These are phyloP conservation scores for Cryptosporidium canis DNA, from an alignment of 169 alveolate species.

Conservation along the genomic window DNA sequence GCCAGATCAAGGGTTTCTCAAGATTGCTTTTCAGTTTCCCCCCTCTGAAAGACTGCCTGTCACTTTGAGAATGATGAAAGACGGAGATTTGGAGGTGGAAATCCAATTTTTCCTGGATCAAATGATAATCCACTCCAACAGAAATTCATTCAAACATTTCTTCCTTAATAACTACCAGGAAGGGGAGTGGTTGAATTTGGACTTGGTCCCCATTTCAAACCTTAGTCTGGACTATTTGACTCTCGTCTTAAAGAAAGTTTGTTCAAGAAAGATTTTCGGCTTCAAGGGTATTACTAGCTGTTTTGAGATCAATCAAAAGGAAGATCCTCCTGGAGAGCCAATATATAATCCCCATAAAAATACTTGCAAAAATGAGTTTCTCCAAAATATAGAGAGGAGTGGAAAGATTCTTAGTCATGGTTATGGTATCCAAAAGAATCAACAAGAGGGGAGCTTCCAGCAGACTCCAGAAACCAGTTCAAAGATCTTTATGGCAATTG, in stretches of 20 bases:
- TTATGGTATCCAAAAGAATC: neutral
- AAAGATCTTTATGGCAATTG: slow-evolving; percentile 28
- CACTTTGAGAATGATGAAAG: neutral
- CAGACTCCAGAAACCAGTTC: neutral
- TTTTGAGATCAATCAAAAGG: neutral
- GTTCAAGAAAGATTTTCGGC: neutral
- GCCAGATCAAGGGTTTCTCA: slow-evolving; percentile 15
- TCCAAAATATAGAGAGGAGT: neutral
- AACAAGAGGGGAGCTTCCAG: neutral
- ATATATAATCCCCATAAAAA: neutral
- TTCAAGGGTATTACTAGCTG: neutral
- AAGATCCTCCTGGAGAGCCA: neutral
- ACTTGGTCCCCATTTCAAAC: slow-evolving; percentile 15
- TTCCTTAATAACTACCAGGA: neutral
- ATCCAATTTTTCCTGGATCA: slow-evolving; percentile 1
- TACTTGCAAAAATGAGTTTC: neutral
- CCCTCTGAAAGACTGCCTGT: slow-evolving; percentile 26
- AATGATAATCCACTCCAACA: neutral
- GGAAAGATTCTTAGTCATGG: neutral
- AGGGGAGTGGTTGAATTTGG: slow-evolving; percentile 55
- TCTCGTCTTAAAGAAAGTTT: neutral
- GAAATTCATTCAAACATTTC: neutral
- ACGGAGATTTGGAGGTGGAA: neutral
- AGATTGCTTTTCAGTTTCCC: slow-evolving; percentile 59
- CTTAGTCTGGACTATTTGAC: neutral